These are phyloP conservation scores for Lasiosphaeris hirsuta DNA, from an alignment of 495 filamentous ascomycete genomes.

Conservation along the genomic window DNA sequence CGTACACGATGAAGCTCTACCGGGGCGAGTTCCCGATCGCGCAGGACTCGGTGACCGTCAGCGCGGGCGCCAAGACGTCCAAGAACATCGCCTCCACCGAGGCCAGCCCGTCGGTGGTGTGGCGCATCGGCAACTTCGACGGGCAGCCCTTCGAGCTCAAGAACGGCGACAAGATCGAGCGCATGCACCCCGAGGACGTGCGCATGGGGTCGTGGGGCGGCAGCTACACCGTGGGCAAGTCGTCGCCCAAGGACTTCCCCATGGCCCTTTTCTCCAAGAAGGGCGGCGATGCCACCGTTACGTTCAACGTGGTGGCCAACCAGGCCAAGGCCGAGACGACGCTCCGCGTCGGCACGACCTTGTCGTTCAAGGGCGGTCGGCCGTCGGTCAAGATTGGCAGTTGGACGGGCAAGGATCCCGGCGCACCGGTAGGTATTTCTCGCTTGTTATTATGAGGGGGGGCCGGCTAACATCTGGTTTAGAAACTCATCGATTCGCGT, in stretches of 20 bases:
- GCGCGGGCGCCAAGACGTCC: conserved; percentile 42
- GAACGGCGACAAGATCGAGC: conserved; percentile 56
- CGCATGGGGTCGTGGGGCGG: conserved; percentile 55
- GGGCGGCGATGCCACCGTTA: conserved; percentile 53
- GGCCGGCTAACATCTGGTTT: neutral
- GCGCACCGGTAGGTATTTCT: conserved; percentile 47
- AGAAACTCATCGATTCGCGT: conserved; percentile 51
- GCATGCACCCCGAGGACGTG: conserved; percentile 58
- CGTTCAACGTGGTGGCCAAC: conserved; percentile 45
- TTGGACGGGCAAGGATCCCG: conserved; percentile 42
- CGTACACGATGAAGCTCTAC: conserved; percentile 61
- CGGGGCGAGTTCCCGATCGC: conserved; percentile 53
- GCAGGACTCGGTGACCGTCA: conserved; percentile 44
- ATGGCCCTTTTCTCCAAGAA: conserved; percentile 58
- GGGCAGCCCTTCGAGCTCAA: conserved; percentile 55
- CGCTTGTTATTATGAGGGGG: neutral
- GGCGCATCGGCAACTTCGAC: conserved; percentile 58
- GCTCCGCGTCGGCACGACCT: conserved; percentile 55
- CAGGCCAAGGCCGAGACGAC: conserved; percentile 34
- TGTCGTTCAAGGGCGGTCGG: conserved; percentile 54
- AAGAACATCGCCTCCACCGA: conserved; percentile 50
- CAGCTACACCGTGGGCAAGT: conserved; percentile 53
- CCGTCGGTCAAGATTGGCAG: conserved; percentile 45
- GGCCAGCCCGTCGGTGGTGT: conserved; percentile 45
- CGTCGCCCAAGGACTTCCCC: conserved; percentile 46